Percentiles rank a stretch among this genome's conserved stretches.
Conservation (phyloP, 108 stramenopile genomes). For the Aurantiochytrium sp. region DNA sequence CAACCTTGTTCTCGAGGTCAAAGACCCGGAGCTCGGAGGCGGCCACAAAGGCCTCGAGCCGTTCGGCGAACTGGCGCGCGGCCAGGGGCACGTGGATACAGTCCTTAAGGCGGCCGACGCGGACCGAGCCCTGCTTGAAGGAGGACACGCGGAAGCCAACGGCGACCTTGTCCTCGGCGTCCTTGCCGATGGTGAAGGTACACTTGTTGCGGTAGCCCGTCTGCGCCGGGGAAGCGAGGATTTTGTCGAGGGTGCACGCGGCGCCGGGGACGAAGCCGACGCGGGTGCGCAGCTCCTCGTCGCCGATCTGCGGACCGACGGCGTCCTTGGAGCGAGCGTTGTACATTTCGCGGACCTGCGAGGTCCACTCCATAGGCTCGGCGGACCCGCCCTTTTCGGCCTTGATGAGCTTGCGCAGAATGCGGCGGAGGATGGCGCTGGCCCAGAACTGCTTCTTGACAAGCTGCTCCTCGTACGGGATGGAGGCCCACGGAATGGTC, state of each 20-base stretch:
- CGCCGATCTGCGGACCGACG: not conserved
- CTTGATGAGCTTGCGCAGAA: not conserved
- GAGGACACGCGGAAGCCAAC: conserved; percentile 72
- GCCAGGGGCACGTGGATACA: conserved; percentile 71
- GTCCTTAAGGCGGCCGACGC: conserved; percentile 64
- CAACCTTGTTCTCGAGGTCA: conserved; percentile 60
- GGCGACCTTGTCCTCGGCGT: conserved; percentile 20
- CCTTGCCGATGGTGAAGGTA: conserved; percentile 76
- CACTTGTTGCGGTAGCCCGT: conserved; percentile 79
- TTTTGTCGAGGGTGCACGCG: conserved; percentile 39
- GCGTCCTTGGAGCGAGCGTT: not conserved
- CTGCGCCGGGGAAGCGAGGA: conserved; percentile 54
- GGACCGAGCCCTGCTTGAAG: conserved; percentile 58
- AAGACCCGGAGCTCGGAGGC: conserved; percentile 64
- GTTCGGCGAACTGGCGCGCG: conserved; percentile 62
- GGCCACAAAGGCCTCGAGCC: conserved; percentile 58
- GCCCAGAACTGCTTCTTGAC: conserved; percentile 13
- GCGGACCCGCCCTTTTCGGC: conserved; percentile 4
- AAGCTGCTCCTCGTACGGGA: conserved; percentile 28
- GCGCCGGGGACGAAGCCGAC: not conserved
- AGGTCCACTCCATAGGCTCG: not conserved
- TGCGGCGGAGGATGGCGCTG: not conserved
- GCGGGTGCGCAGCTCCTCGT: not conserved
- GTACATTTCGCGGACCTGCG: not conserved
- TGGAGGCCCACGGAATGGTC: not conserved